Percentiles rank a stretch among this genome's conserved stretches.
phyloP scores from a whole-genome alignment of 805 yeast species.

The Yamadazyma sp. region DNA sequence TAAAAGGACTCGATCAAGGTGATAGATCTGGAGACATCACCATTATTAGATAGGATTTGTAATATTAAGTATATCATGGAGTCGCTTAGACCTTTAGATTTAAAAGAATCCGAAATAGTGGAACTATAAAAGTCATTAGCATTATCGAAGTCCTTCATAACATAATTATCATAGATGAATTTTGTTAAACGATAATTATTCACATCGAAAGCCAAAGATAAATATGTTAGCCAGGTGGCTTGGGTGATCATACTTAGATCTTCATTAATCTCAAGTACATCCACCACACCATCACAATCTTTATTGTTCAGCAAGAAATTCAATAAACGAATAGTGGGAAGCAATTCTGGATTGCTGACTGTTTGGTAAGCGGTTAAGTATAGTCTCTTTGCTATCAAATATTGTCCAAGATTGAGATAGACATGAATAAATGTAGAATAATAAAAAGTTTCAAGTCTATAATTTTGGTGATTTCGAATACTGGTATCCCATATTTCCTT shows the following conservation, averaged over 20 bases:
- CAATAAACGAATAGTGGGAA: slow-evolving; percentile 21
- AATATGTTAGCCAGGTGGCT: slow-evolving; percentile 19
- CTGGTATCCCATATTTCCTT: slow-evolving; percentile 20
- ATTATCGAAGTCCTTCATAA: slow-evolving; percentile 27
- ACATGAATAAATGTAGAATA: slow-evolving; percentile 20
- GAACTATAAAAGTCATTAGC: slow-evolving; percentile 21
- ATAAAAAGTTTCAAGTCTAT: slow-evolving; percentile 11
- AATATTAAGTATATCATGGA: slow-evolving; percentile 23
- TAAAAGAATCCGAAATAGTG: slow-evolving; percentile 2
- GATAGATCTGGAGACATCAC: slow-evolving; percentile 36
- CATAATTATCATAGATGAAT: slow-evolving; percentile 23
- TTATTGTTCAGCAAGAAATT: slow-evolving; percentile 13
- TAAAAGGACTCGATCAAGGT: slow-evolving; percentile 35
- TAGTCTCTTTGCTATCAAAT: slow-evolving; percentile 16
- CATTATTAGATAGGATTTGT: slow-evolving; percentile 29
- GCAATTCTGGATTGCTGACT: not conserved
- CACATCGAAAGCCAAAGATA: slow-evolving; percentile 21
- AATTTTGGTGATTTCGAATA: slow-evolving; percentile 6
- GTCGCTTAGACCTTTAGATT: slow-evolving; percentile 19
- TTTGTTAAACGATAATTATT: slow-evolving; percentile 28
- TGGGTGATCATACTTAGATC: not conserved
- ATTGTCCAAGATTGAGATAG: slow-evolving; percentile 23
- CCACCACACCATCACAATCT: slow-evolving; percentile 22
- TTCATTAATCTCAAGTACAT: slow-evolving; percentile 12
- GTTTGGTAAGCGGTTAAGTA: slow-evolving; percentile 4